Evolutionary conservation across 352 stramenopile species (phyloP).

Genomic region (Phytopythium cucurbitacearum): DNA sequence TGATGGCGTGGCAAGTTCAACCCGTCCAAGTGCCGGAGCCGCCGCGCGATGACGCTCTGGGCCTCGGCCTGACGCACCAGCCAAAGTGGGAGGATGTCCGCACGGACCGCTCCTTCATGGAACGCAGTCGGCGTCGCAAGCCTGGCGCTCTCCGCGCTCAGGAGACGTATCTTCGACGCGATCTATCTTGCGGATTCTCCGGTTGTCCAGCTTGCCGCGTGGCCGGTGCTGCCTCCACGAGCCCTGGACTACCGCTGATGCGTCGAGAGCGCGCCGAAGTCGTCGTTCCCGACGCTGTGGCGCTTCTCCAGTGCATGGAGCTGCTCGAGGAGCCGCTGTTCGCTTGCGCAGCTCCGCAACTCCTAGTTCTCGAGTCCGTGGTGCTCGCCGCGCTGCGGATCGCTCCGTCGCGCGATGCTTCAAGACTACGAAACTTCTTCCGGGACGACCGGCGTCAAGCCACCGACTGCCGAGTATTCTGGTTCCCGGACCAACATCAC

Average conservation of each 20-base stretch:
- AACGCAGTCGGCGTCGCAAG: conserved; percentile 73
- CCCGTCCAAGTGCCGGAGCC: too few species aligned
- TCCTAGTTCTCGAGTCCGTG: conserved; percentile 76
- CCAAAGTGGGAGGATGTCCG: conserved; percentile 43
- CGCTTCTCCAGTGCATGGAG: conserved; percentile 73
- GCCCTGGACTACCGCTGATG: conserved; percentile 20
- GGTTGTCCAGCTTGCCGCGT: conserved; percentile 34
- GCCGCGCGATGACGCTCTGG: too few species aligned
- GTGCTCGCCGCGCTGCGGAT: conserved; percentile 54
- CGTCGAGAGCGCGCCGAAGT: conserved; percentile 39
- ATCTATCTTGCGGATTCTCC: conserved; percentile 66
- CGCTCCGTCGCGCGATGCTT: conserved; percentile 59
- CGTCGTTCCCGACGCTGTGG: conserved; percentile 67
- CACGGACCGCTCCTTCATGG: conserved; percentile 61
- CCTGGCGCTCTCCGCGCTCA: conserved; percentile 60
- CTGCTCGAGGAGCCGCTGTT: conserved; percentile 61
- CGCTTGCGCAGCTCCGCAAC: conserved; percentile 19
- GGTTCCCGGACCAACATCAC: conserved; percentile 77
- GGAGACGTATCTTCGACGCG: conserved; percentile 67
- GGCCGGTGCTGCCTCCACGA: conserved; percentile 9
- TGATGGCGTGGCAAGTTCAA: conserved; percentile 28
- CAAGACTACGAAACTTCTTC: conserved; percentile 66
- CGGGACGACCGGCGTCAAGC: conserved; percentile 42
- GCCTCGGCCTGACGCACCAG: too few species aligned
- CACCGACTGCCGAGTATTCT: conserved; percentile 35